phyloP scores from a whole-genome alignment of 2,329 filamentous ascomycete species.

The Beauveria rudraprayagi region DNA sequence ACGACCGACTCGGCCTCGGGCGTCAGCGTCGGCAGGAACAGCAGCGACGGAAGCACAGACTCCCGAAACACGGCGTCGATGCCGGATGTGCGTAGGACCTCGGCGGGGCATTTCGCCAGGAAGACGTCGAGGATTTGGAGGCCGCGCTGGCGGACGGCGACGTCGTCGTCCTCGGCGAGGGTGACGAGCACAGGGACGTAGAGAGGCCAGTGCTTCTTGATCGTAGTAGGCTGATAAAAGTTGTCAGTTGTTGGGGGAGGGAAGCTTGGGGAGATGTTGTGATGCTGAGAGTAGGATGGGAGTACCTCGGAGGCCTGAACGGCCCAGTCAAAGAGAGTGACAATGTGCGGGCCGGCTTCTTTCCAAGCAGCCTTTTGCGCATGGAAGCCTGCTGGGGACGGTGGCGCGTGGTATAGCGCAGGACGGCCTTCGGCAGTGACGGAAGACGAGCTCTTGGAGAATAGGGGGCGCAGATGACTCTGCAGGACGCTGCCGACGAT shows the following conservation, averaged over 20 bases:
- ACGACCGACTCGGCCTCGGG: constrained; percentile 60
- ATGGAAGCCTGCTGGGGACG: background rate
- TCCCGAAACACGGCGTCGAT: constrained; percentile 62
- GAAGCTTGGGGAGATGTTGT: background rate
- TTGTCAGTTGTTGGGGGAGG: background rate
- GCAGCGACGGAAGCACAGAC: constrained; percentile 61
- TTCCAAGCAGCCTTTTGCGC: constrained; percentile 18
- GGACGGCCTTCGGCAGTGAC: constrained; percentile 24
- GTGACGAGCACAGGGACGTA: constrained; percentile 63
- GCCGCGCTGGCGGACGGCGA: constrained; percentile 44
- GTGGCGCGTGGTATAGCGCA: constrained; percentile 16
- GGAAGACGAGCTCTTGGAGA: constrained; percentile 46
- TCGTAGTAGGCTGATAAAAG: background rate
- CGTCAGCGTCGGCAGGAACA: constrained; percentile 69
- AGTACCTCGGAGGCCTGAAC: constrained; percentile 43
- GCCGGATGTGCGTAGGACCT: constrained; percentile 52
- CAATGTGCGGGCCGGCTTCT: constrained; percentile 13
- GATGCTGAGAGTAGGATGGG: background rate
- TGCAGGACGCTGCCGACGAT: constrained; percentile 51
- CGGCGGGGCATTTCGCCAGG: constrained; percentile 43
- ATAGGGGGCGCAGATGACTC: constrained; percentile 58
- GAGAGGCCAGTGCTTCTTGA: constrained; percentile 51
- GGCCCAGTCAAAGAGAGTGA: constrained; percentile 41
- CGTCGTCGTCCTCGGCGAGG: constrained; percentile 56
- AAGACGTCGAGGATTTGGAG: constrained; percentile 47